A percentile compares a stretch with the other conserved stretches of the same genome.
Conservation (phyloP, 768 basidiomycete species). For the Cystoderma amianthinum region DNA sequence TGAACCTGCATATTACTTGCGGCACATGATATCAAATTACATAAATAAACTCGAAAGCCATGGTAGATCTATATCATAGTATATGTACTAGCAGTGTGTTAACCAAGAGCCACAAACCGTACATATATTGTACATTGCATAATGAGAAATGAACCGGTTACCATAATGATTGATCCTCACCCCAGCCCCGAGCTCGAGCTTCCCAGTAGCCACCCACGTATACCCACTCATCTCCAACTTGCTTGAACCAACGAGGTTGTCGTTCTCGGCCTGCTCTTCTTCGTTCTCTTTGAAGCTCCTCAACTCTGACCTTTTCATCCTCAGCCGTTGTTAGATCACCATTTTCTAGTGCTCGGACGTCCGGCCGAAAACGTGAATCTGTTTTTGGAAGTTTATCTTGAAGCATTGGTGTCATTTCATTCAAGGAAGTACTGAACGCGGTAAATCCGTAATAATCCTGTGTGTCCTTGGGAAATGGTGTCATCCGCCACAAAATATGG, state of each 20-base stretch:
- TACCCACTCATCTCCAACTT: constrained; percentile 63
- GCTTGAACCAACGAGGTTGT: constrained; percentile 71
- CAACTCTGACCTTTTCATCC: constrained; percentile 60
- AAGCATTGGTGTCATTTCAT: constrained; percentile 69
- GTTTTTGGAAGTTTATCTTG: constrained; percentile 63
- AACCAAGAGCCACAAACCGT: too few relatives aligned
- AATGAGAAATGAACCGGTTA: too few relatives aligned
- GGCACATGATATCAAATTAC: too few relatives aligned
- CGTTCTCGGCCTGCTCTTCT: constrained; percentile 53
- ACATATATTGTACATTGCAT: too few relatives aligned
- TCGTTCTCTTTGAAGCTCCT: constrained; percentile 72
- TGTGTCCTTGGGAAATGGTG: constrained; percentile 65
- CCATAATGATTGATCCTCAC: constrained; percentile 52
- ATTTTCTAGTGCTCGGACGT: constrained; percentile 78
- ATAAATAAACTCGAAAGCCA: too few relatives aligned
- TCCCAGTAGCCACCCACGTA: constrained; percentile 87
- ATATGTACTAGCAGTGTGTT: too few relatives aligned
- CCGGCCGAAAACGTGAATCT: constrained; percentile 77
- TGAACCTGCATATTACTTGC: too few relatives aligned
- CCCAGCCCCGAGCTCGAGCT: constrained; percentile 58
- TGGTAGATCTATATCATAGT: too few relatives aligned
- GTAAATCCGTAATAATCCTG: constrained; percentile 81
- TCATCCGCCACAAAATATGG: constrained; percentile 71
- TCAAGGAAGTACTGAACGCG: constrained; percentile 69
- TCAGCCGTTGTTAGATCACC: constrained; percentile 71